Conservation (phyloP, 2,329 filamentous ascomycete genomes). For the Pestalotiopsis fici region DNA sequence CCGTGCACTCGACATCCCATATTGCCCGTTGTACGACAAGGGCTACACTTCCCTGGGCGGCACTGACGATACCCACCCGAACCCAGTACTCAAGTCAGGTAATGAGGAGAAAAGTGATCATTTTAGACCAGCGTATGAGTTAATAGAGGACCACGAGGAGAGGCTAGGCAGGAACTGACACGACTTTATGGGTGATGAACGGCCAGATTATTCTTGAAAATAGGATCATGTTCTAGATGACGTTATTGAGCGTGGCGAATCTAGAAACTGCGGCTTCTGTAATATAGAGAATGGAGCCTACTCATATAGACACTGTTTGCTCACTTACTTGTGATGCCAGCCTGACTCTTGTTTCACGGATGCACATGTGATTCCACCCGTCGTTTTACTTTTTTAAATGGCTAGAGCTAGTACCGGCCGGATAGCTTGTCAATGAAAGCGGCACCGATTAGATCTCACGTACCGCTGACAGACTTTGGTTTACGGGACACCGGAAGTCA, state of each 20-base stretch:
- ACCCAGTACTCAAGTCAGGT: conserved; percentile 65
- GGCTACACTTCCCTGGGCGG: conserved; percentile 95
- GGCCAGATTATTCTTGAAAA: background rate
- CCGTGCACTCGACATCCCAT: conserved; percentile 75
- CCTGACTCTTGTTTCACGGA: too few species aligned
- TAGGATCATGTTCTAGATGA: background rate
- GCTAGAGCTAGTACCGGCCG: too few species aligned
- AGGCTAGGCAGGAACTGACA: conserved; percentile 69
- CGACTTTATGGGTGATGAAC: background rate
- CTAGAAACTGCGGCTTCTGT: background rate
- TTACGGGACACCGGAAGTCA: background rate
- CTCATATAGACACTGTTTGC: background rate
- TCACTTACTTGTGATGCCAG: background rate
- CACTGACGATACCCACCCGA: conserved; percentile 84
- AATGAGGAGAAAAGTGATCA: conserved; percentile 19
- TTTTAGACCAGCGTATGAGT: conserved; percentile 75
- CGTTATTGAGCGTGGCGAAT: background rate
- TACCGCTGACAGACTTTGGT: too few species aligned
- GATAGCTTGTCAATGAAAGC: too few species aligned
- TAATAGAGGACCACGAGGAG: conserved; percentile 76
- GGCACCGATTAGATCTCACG: too few species aligned
- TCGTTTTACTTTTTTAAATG: too few species aligned
- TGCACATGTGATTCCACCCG: too few species aligned
- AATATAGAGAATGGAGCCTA: background rate
- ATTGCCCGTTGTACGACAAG: conserved; percentile 82